Evolutionary conservation across 78 protist species (phyloP).

Genomic region (Speleostelium caveatum): DNA sequence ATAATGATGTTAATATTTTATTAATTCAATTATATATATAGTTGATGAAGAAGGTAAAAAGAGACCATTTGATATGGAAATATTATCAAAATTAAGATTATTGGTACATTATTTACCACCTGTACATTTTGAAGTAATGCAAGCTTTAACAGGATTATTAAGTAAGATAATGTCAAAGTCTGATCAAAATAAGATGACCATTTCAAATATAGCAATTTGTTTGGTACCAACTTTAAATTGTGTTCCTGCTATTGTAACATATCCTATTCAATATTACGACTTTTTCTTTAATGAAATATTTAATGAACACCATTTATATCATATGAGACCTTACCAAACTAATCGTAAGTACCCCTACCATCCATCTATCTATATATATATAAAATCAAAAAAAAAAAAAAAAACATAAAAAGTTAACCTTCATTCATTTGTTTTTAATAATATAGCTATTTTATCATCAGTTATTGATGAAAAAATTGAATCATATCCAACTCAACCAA

Average conservation of each 20-base stretch:
- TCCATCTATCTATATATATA: too few species aligned
- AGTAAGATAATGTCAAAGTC: conserved; percentile 31
- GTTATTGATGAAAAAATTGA: conserved; percentile 1
- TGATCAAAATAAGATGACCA: conserved; percentile 66
- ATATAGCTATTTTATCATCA: neutral
- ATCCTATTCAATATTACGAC: conserved; percentile 57
- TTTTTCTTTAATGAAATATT: conserved; percentile 65
- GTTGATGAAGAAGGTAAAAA: conserved; percentile 61
- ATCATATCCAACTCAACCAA: conserved; percentile 15
- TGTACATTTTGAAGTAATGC: conserved; percentile 73
- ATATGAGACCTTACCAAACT: conserved; percentile 56
- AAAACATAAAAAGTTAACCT: too few species aligned
- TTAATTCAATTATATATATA: too few species aligned
- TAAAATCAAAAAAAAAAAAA: too few species aligned
- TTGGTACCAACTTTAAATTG: conserved; percentile 72
- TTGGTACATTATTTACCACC: conserved; percentile 57
- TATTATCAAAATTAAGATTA: conserved; percentile 14
- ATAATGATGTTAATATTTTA: too few species aligned
- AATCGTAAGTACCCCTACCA: neutral
- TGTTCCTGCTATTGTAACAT: conserved; percentile 75
- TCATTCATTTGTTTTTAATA: too few species aligned
- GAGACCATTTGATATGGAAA: conserved; percentile 69
- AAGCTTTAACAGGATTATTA: conserved; percentile 23
- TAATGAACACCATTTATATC: conserved; percentile 39
- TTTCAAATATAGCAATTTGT: conserved; percentile 74